Evolutionary conservation across 805 yeast species (phyloP).

Genomic region (Starmerella floris): DNA sequence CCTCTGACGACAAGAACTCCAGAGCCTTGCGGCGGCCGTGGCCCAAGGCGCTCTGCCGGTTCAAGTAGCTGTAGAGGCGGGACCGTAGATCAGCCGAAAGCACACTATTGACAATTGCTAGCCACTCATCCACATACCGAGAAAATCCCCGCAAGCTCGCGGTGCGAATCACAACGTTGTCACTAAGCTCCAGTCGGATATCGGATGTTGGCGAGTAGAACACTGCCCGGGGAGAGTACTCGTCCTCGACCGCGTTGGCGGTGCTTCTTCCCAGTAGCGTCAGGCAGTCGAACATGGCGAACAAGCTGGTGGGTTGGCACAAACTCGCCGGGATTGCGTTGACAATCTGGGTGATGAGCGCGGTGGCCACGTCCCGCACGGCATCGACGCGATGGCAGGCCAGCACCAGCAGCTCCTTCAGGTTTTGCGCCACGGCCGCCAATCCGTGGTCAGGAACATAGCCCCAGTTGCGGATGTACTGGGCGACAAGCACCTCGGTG

Average conservation of each 20-base stretch:
- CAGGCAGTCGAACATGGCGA: conserved; percentile 67
- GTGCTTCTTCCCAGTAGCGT: conserved; percentile 66
- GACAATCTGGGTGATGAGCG: conserved; percentile 58
- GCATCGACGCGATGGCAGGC: conserved; percentile 68
- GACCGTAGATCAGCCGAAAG: conserved; percentile 66
- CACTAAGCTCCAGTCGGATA: conserved; percentile 50
- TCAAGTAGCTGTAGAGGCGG: conserved; percentile 62
- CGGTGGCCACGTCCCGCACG: conserved; percentile 67
- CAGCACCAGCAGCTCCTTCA: conserved; percentile 50
- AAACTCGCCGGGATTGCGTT: conserved; percentile 59
- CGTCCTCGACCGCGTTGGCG: conserved; percentile 69
- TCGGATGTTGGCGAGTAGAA: conserved; percentile 38
- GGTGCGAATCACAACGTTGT: conserved; percentile 61
- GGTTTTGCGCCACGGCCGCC: conserved; percentile 30
- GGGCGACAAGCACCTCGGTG: conserved; percentile 44
- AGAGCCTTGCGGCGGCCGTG: conserved; percentile 84
- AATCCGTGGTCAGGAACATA: conserved; percentile 1
- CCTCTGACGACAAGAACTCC: conserved; percentile 40
- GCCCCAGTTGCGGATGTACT: conserved; percentile 28
- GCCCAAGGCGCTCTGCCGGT: conserved; percentile 24
- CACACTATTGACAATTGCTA: conserved; percentile 40
- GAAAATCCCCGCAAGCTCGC: conserved; percentile 50
- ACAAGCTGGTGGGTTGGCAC: conserved; percentile 60
- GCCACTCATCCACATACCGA: conserved; percentile 54
- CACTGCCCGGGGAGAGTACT: conserved; percentile 68